These are phyloP conservation scores for Coccomyxa sp. DNA, from an alignment of 139 green algal genomes.

Conservation along the genomic window DNA sequence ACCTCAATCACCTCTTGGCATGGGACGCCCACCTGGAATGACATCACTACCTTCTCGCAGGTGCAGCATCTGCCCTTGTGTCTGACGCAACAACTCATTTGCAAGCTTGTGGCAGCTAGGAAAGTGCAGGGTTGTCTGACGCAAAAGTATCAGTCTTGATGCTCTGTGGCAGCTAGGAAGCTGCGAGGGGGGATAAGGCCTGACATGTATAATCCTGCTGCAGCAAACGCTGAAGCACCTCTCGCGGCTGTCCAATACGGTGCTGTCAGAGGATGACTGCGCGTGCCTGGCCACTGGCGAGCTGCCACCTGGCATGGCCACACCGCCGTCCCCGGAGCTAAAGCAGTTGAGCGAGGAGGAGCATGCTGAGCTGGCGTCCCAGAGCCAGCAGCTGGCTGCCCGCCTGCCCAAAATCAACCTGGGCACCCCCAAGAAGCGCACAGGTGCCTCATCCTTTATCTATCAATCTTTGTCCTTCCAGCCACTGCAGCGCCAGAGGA, in stretches of 20 bases:
- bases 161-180: too few relatives aligned
- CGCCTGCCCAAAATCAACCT: background rate
- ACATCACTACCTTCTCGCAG: constrained; percentile 5
- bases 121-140: too few relatives aligned
- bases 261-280: background rate
- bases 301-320: background rate
- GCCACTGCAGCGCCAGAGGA: too few relatives aligned
- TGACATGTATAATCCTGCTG: too few relatives aligned
- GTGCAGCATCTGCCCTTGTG: too few relatives aligned
- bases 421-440: too few relatives aligned
- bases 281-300: background rate
- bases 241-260: background rate
- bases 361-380: background rate
- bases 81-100: too few relatives aligned
- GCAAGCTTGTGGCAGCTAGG: too few relatives aligned
- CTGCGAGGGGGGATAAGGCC: too few relatives aligned
- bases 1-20: background rate
- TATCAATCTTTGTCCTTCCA: background rate
- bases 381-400: background rate
- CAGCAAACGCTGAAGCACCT: background rate
- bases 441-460: background rate
- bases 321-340: too few relatives aligned
- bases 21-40: background rate
- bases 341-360: background rate
- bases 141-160: too few relatives aligned